Percentiles rank a stretch among this genome's conserved stretches.
These are phyloP conservation scores for Penicillium sp. DNA, from an alignment of 2,329 filamentous ascomycete genomes.

Conservation along the genomic window DNA sequence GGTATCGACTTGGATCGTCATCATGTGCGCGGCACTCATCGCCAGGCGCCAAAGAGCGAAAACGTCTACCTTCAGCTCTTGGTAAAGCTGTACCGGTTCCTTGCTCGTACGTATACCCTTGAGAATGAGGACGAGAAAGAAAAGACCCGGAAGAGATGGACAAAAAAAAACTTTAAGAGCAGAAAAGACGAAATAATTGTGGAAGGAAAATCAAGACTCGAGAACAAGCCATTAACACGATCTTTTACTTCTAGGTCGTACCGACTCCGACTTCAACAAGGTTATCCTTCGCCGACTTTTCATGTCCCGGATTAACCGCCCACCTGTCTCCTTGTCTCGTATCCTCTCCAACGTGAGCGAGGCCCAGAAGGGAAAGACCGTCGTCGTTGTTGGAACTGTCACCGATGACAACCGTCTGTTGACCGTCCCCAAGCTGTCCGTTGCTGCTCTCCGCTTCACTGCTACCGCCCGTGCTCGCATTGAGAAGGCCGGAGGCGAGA, in stretches of 20 bases:
- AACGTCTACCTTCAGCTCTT: slow-evolving; percentile 97
- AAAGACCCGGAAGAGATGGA: not conserved
- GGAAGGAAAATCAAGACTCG: not conserved
- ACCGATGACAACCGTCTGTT: slow-evolving; percentile 97
- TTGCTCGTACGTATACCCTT: slow-evolving; percentile 64
- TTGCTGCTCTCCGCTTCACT: slow-evolving; percentile 96
- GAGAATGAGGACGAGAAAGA: not conserved
- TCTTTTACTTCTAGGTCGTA: slow-evolving; percentile 63
- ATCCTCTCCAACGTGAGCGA: slow-evolving; percentile 66
- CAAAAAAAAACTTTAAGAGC: not conserved
- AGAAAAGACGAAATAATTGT: not conserved
- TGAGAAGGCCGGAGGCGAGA: slow-evolving; percentile 87
- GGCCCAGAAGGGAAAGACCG: slow-evolving; percentile 64
- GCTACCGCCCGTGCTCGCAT: slow-evolving; percentile 93
- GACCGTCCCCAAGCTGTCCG: slow-evolving; percentile 82
- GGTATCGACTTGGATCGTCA: slow-evolving; percentile 59
- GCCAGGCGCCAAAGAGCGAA: slow-evolving; percentile 95
- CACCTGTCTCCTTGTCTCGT: slow-evolving; percentile 89
- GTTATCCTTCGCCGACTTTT: slow-evolving; percentile 95
- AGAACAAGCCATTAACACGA: not conserved
- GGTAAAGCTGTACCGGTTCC: slow-evolving; percentile 97
- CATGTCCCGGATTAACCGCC: slow-evolving; percentile 98
- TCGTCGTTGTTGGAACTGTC: slow-evolving; percentile 91
- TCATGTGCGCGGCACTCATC: slow-evolving; percentile 67
- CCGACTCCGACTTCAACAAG: slow-evolving; percentile 98